Percentiles rank a stretch among this genome's conserved stretches.
Evolutionary conservation across 108 stramenopile genomes (phyloP).

Genomic region (Bacterosira constricta): DNA sequence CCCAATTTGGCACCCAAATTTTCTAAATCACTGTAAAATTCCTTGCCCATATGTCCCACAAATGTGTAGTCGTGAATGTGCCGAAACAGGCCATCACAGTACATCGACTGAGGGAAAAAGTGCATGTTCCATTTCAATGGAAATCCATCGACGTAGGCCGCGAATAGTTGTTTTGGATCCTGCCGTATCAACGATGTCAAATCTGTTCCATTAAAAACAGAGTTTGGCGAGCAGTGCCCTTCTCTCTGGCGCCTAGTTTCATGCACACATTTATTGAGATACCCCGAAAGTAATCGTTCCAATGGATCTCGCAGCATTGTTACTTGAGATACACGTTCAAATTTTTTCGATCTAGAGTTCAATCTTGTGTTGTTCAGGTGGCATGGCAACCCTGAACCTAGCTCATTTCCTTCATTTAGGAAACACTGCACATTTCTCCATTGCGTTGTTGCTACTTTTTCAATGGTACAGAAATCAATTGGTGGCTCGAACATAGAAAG

Average conservation of each 20-base stretch:
- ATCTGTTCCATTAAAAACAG: constrained; percentile 2
- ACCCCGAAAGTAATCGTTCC: constrained; percentile 55
- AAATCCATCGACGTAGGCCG: constrained; percentile 49
- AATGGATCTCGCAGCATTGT: constrained; percentile 57
- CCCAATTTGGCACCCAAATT: constrained; percentile 7
- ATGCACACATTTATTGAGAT: constrained; percentile 54
- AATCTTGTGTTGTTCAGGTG: background rate
- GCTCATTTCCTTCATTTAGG: constrained; percentile 14
- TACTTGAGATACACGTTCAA: background rate
- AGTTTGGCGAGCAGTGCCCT: constrained; percentile 21
- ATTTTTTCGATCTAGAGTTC: background rate
- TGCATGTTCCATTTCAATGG: constrained; percentile 66
- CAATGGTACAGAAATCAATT: constrained; percentile 25
- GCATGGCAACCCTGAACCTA: background rate
- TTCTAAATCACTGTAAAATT: constrained; percentile 35
- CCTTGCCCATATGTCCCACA: constrained; percentile 53
- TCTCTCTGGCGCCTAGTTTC: background rate
- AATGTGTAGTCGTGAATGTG: constrained; percentile 41
- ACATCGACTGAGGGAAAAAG: constrained; percentile 49
- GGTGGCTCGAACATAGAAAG: constrained; percentile 1
- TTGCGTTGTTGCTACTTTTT: constrained; percentile 26
- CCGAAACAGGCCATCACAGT: constrained; percentile 49
- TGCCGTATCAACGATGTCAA: constrained; percentile 6
- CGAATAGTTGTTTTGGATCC: constrained; percentile 32
- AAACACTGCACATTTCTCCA: constrained; percentile 23